These are phyloP conservation scores for Wickerhamomyces rabaulensis DNA, from an alignment of 805 yeast genomes.

Conservation along the genomic window DNA sequence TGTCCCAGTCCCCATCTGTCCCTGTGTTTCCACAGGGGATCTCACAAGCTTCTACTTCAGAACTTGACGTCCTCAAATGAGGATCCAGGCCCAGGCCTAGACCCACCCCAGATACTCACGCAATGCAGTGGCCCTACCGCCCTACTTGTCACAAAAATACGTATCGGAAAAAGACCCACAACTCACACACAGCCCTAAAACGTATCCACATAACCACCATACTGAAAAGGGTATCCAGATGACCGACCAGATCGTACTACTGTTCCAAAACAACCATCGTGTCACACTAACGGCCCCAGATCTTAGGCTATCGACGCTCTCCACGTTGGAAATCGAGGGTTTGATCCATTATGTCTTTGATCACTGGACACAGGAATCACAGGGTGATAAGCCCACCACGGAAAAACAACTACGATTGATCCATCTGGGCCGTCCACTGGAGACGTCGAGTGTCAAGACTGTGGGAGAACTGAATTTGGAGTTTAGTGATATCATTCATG, in stretches of 20 bases:
- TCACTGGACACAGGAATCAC: not conserved
- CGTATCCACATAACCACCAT: too few species aligned
- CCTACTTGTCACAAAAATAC: too few species aligned
- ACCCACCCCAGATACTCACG: too few species aligned
- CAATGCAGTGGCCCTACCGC: too few species aligned
- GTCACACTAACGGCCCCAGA: not conserved
- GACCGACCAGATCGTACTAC: not conserved
- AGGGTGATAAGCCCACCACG: not conserved
- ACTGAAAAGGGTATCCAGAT: too few species aligned
- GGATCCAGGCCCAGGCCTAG: too few species aligned
- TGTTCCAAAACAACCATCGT: not conserved
- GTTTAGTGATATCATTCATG: conserved; percentile 25
- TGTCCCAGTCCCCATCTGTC: too few species aligned
- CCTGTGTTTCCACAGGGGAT: too few species aligned
- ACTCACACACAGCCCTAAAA: too few species aligned
- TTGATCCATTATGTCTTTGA: not conserved
- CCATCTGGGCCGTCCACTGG: conserved; percentile 26
- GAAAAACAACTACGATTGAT: conserved; percentile 22
- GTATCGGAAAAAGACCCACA: too few species aligned
- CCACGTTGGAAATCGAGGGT: not conserved
- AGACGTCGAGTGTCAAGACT: conserved; percentile 1
- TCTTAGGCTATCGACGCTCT: not conserved
- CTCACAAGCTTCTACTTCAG: too few species aligned
- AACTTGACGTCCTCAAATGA: too few species aligned
- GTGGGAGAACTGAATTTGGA: conserved; percentile 14